Evolutionary conservation across 2,329 filamentous ascomycete genomes (phyloP), one percentile per base, ranked within the genome.

Genomic region (Onygenales sp.): DNA sequence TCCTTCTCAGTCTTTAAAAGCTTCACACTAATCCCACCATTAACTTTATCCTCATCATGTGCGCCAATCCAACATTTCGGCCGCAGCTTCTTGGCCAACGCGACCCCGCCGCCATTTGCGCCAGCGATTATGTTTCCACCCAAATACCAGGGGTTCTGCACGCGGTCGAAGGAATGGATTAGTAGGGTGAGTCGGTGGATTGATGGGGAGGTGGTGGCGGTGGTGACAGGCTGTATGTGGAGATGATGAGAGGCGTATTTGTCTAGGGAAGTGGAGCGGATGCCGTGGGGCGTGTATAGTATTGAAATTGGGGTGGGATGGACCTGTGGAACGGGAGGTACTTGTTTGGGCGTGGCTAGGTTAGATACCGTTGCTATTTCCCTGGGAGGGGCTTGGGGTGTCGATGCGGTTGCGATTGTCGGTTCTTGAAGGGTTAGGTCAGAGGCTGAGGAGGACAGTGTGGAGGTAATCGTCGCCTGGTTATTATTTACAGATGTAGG

Each of bases 121-220:
- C 78, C 78, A 7, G 69, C 65, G 11, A 72, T 74, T 52, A 80
- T 75, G 46, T 74, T 73, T 0, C 78, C 78, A 37, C 78, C 78
- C 10, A 80, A 61, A 56, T 73, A 78, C 72, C 75, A 78, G 1
- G 77, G 77, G 48, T 79, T 80, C 37, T 73, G 65, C 21, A 78
- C 76, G 34, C 68, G 69, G 61, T 78, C 73, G 59, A 80, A 75
- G 2, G 73, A 73, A 61, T 81, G 78, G 31, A 81, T 68, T 11
- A 81, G 70, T 1, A 73, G 66, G 2, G 73, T 77, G 34, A 81
- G 61, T 2, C 77, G 78, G 77, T 5, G 76, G 75, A 62, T 80
- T 80, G 39, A 81, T 66, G 49, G 79, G 64, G n/a, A 73, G 77
- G 32, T 75, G 58, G 52, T 14, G 17, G 44, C 32, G 10, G 37